These are phyloP conservation scores for Wickerhamomyces sp. DNA, from an alignment of 1,139 yeast species.

Conservation along the genomic window DNA sequence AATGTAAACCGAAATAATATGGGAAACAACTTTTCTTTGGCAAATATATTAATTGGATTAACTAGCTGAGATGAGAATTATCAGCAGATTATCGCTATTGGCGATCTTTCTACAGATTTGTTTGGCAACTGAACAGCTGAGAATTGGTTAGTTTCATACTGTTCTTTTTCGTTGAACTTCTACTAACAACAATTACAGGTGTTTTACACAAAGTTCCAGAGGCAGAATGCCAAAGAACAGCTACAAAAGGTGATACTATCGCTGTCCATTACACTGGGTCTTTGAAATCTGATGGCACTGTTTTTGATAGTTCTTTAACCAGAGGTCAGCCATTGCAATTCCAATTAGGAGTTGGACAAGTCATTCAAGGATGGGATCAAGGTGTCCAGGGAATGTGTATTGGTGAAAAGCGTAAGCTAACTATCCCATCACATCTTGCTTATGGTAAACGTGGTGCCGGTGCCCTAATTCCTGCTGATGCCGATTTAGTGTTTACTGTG, in stretches of 20 bases:
- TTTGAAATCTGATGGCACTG: conserved; percentile 56
- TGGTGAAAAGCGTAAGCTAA: conserved; percentile 77
- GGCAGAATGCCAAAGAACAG: conserved; percentile 48
- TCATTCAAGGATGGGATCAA: conserved; percentile 85
- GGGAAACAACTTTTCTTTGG: too few species aligned
- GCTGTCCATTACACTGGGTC: conserved; percentile 74
- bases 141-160: neutral
- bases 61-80: too few species aligned
- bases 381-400: conserved; percentile 78
- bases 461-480: conserved; percentile 67
- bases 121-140: neutral
- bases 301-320: conserved; percentile 68
- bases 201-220: conserved; percentile 43
- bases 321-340: conserved; percentile 68
- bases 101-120: neutral
- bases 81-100: neutral
- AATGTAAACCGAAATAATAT: too few species aligned
- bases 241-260: conserved; percentile 60
- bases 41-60: too few species aligned
- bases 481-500: conserved; percentile 59
- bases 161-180: neutral
- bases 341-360: conserved; percentile 69
- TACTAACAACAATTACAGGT: conserved; percentile 17
- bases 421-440: conserved; percentile 72
- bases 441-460: conserved; percentile 79